Base-by-base conservation (phyloP, 441 rosid species). In the Jatropha podagrica region DNA sequence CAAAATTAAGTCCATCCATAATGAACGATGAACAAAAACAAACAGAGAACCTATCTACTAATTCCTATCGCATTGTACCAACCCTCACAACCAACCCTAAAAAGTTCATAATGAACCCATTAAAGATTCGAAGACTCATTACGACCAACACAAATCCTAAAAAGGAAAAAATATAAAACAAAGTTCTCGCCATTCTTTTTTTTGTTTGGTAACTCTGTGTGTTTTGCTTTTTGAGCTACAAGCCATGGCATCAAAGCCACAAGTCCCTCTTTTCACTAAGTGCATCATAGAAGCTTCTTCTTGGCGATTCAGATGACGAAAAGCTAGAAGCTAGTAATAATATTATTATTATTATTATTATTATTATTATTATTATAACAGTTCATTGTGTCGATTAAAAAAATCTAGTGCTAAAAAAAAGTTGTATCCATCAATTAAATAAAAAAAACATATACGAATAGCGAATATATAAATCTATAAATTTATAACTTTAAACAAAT, bases 261-360 rank as follows among this genome's bases (percentile, higher is more conserved):
- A 37, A 40, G 88, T 78, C 68, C 68, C 80, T 41, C 73, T 83
- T 79, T 74, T 84, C 1, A 5, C 84, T 58, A 76, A 82, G 84
- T 71, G 83, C 84, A 5, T 81, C 87, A 4, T 88, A 83, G 77
- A 81, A 77, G 73, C 83, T 65, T 49, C 46, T 42, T 54, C 18
- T 55, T 51, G 78, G 71, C 27, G 82, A 72, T 74, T 69, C 78
- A 26, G 84, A 77, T 17, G 88, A 79, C 60, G 89, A 81, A 70
- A 62, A 51, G 64, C 78, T 17, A 48, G 82, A 82, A 74, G 83
- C 70, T n/a, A 73, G 75, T 74, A n/a, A n/a, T n/a, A n/a, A n/a
- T n/a, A n/a, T n/a, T n/a, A n/a, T n/a, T n/a, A 23, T 23, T 23
- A 23, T 23, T 23, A 23, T 23, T 23, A 23, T 23, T 23, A 23